phyloP scores from a whole-genome alignment of 176 grass and related monocot species.

The Puya raimondii region DNA sequence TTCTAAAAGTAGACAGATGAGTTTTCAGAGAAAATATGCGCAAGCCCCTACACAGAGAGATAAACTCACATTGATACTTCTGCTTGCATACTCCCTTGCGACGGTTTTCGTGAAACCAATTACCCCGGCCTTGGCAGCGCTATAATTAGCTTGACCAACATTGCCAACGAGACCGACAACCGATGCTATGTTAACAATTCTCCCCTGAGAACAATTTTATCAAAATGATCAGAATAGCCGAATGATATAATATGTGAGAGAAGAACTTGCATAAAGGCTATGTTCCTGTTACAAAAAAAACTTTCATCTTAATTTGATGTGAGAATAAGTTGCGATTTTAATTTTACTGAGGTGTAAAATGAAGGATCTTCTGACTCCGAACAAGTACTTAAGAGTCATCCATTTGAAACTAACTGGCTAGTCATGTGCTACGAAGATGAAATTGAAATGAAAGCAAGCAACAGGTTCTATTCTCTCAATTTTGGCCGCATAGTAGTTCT shows the following conservation, averaged over 20 bases:
- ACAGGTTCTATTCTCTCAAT: not conserved
- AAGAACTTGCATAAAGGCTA: no score
- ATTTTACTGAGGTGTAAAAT: no score
- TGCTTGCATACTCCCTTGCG: slow-evolving; percentile 96
- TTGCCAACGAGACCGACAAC: slow-evolving; percentile 93
- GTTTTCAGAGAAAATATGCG: no score
- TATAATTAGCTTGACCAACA: slow-evolving; percentile 89
- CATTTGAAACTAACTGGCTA: no score
- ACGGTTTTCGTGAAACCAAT: slow-evolving; percentile 97
- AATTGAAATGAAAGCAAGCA: no score
- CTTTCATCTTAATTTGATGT: no score
- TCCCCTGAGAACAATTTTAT: slow-evolving; percentile 45
- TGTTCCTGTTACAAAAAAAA: no score
- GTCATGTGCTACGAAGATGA: no score
- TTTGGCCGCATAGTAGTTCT: not conserved
- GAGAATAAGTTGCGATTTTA: no score
- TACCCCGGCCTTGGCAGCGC: slow-evolving; percentile 84
- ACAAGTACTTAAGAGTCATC: no score
- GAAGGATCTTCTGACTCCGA: no score
- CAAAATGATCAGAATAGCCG: slow-evolving; percentile 11
- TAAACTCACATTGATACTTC: slow-evolving; percentile 75
- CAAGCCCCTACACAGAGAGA: not conserved
- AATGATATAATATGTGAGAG: not conserved
- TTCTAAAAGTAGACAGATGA: no score
- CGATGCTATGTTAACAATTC: slow-evolving; percentile 91